Base-by-base conservation (phyloP, 106 monocot species). In the Apostasia ramifera region DNA sequence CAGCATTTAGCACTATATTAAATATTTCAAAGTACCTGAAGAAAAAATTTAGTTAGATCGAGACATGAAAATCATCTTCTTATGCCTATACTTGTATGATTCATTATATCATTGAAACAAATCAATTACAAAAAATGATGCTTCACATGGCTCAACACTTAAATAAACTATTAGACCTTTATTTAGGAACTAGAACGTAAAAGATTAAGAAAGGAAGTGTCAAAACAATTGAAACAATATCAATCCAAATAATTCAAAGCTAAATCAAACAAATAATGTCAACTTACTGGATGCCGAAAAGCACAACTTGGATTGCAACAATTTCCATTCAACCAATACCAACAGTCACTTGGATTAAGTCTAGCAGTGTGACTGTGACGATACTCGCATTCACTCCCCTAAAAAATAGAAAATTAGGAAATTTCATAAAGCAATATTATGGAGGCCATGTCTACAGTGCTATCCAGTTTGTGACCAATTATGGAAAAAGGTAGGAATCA, bases 371-470 rank as follows among this genome's bases (percentile, higher is more conserved):
- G 80, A 44, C 66, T 77, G 55, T 84, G 84, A 13, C 84, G 80
- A 70, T 55, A 84, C 66, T 84, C 84, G 41, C 84, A 84, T 70
- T 73, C 80, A 67, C 71, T 74, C 58, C 84, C 84, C 84, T 84
- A 69, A 40, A 49, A 40, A 61, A 73, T 5, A 53, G 44, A n/a
- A 55, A 59, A 13, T 39, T 38, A 61, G 4, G 40, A 4, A 40
- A 61, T 61, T 10, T 57, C 13, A 10, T 57, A 11, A 57, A 57
- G 15, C 2, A 13, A 57, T 57, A 11, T 26, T 26, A 26, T 26
- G 26, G 26, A 26, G 26, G 26, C 26, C 26, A 26, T 26, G 26
- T 26, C 26, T 26, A 26, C 26, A 26, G 26, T 26, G 26, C 26
- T 26, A 26, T 26, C 26, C 26, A 26, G 26, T 26, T 26, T 26